Percentiles rank a stretch among this genome's conserved stretches.
Evolutionary conservation across 805 yeast genomes (phyloP).

Genomic region (Lachancea sp.): DNA sequence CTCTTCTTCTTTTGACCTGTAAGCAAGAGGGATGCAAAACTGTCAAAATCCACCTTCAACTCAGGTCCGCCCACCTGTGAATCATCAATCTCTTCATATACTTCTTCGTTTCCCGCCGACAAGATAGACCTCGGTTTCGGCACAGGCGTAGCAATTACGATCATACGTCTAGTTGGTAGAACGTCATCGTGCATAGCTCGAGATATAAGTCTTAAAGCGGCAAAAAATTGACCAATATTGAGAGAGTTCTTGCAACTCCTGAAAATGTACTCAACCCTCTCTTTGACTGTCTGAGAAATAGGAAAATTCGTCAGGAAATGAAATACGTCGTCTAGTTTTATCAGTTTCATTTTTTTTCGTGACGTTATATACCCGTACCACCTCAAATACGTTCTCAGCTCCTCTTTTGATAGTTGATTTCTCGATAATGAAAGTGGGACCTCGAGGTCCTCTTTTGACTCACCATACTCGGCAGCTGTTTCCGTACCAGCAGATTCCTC

Average conservation of each 20-base stretch:
- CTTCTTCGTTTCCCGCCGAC: conserved; percentile 49
- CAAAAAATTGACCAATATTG: conserved; percentile 88
- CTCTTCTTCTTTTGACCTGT: conserved; percentile 68
- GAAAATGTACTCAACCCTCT: conserved; percentile 46
- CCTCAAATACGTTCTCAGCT: conserved; percentile 76
- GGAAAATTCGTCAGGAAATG: conserved; percentile 72
- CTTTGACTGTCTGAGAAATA: conserved; percentile 45
- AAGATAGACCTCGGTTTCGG: conserved; percentile 79
- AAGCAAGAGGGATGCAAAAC: conserved; percentile 74
- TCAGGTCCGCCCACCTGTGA: conserved; percentile 20
- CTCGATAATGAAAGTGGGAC: conserved; percentile 61
- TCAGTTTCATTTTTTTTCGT: conserved; percentile 59
- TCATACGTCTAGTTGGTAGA: conserved; percentile 48
- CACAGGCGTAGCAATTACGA: conserved; percentile 52
- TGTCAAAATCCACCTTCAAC: conserved; percentile 67
- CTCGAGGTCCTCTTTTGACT: conserved; percentile 34
- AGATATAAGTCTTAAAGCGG: conserved; percentile 70
- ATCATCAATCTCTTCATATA: conserved; percentile 37
- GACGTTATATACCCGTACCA: conserved; percentile 87
- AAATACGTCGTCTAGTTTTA: conserved; percentile 72
- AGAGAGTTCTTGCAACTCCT: conserved; percentile 48
- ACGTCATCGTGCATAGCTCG: conserved; percentile 51
- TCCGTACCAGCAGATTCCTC: not conserved
- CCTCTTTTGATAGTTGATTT: conserved; percentile 67
- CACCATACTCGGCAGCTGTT: conserved; percentile 13